Evolutionary conservation across 73 alveolate genomes (phyloP).

Genomic region (Durusdinium trenchii): DNA sequence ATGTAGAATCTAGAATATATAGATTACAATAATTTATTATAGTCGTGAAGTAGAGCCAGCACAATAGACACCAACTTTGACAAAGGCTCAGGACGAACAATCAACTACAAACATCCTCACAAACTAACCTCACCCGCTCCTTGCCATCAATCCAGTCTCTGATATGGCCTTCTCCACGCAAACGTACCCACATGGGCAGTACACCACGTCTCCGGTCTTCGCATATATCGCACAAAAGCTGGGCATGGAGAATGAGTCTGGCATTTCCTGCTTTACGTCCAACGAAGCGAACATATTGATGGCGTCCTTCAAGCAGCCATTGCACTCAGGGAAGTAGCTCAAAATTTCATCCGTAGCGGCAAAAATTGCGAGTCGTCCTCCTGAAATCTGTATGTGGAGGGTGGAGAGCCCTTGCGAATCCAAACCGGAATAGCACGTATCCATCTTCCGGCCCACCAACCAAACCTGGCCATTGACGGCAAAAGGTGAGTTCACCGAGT

Average conservation of each 20-base stretch:
- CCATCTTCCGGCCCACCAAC: background rate
- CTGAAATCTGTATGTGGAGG: background rate
- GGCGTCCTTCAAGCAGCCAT: background rate
- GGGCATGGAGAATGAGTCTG: background rate
- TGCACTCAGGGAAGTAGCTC: background rate
- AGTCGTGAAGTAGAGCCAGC: no score
- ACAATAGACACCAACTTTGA: background rate
- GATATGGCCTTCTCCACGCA: background rate
- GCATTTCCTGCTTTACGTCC: background rate
- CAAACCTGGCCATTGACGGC: no score
- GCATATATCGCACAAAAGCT: background rate
- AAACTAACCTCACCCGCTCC: background rate
- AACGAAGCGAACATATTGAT: background rate
- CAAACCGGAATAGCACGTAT: background rate
- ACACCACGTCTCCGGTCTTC: background rate
- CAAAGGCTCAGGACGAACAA: no score
- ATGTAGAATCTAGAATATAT: background rate
- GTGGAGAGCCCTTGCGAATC: conserved; percentile 12
- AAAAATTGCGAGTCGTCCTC: background rate
- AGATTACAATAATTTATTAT: background rate
- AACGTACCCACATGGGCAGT: background rate
- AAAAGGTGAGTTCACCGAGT: no score
- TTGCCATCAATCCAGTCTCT: background rate
- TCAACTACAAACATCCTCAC: background rate
- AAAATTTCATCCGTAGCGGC: conserved; percentile 9